phyloP scores from a whole-genome alignment of 2,329 filamentous ascomycete species.

The Fusarium dlaminii region DNA sequence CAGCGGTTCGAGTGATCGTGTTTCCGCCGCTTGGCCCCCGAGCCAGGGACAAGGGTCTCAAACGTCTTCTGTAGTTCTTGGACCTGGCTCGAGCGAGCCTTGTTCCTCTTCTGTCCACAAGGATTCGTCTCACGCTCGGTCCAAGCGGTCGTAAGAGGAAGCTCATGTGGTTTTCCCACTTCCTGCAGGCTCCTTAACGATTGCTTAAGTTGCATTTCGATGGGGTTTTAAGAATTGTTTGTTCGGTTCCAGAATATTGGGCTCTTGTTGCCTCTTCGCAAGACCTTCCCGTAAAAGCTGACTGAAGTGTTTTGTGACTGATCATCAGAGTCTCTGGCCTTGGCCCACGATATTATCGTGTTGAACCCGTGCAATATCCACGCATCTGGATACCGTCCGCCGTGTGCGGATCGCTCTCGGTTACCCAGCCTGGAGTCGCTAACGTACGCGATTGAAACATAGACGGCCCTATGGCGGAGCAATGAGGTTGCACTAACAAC shows the following conservation, averaged over 20 bases:
- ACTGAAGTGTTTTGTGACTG: constrained; percentile 6
- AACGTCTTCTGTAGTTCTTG: background rate
- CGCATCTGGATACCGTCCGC: background rate
- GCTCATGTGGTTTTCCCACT: constrained; percentile 14
- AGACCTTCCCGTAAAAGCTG: constrained; percentile 7
- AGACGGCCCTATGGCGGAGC: constrained; percentile 4
- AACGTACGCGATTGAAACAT: constrained; percentile 9
- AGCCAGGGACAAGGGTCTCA: constrained; percentile 17
- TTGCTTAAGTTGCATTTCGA: constrained; percentile 1
- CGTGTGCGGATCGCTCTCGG: constrained; percentile 11
- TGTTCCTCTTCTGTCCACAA: background rate
- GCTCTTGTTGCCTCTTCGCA: constrained; percentile 15
- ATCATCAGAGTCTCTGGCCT: constrained; percentile 2
- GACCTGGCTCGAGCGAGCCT: constrained; percentile 3
- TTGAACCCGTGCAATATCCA: background rate
- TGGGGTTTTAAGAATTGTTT: background rate
- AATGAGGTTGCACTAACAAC: background rate
- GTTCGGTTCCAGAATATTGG: constrained; percentile 24
- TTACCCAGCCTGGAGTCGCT: constrained; percentile 1
- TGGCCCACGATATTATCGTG: background rate
- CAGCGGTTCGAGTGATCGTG: constrained; percentile 19
- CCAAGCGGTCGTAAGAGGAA: constrained; percentile 34
- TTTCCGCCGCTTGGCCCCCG: background rate
- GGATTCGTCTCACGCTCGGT: constrained; percentile 17
- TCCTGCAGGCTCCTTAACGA: background rate